Evolutionary conservation across 1,139 yeast genomes (phyloP).

Genomic region (Pichia kudriavzevii): DNA sequence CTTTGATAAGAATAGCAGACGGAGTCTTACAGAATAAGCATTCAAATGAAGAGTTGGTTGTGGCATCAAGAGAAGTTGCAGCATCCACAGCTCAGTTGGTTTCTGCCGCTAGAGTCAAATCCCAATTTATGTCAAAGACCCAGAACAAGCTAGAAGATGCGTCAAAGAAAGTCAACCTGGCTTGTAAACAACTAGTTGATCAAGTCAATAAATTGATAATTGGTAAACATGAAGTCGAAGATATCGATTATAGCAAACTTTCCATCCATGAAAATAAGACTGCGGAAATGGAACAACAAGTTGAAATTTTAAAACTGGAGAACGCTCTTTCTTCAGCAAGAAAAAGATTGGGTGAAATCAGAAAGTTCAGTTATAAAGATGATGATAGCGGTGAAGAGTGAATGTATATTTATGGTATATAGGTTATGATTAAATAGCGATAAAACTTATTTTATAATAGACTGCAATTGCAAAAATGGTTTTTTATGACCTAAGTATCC

Average conservation of each 20-base stretch:
- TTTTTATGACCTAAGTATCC: too few relatives aligned
- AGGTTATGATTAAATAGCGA: neutral
- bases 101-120: conserved; percentile 86
- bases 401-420: neutral
- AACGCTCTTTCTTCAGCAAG: conserved; percentile 66
- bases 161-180: conserved; percentile 60
- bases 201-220: conserved; percentile 37
- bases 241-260: conserved; percentile 59
- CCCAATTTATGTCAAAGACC: conserved; percentile 66
- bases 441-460: too few relatives aligned
- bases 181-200: conserved; percentile 64
- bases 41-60: conserved; percentile 78
- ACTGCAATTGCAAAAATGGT: neutral
- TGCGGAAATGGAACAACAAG: conserved; percentile 90
- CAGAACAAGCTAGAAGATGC: conserved; percentile 71
- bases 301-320: conserved; percentile 77
- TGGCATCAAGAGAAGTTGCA: conserved; percentile 87
- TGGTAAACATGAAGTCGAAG: conserved; percentile 28
- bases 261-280: conserved; percentile 81
- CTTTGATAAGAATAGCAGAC: conserved; percentile 77
- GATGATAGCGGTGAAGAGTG: conserved; percentile 45
- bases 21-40: conserved; percentile 58
- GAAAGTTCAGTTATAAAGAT: conserved; percentile 66
- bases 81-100: conserved; percentile 91
- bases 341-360: conserved; percentile 75